A percentile compares a stretch with the other conserved stretches of the same genome.
These are phyloP conservation scores for Hypomyces perniciosus DNA, from an alignment of 2,329 filamentous ascomycete genomes.

Conservation along the genomic window DNA sequence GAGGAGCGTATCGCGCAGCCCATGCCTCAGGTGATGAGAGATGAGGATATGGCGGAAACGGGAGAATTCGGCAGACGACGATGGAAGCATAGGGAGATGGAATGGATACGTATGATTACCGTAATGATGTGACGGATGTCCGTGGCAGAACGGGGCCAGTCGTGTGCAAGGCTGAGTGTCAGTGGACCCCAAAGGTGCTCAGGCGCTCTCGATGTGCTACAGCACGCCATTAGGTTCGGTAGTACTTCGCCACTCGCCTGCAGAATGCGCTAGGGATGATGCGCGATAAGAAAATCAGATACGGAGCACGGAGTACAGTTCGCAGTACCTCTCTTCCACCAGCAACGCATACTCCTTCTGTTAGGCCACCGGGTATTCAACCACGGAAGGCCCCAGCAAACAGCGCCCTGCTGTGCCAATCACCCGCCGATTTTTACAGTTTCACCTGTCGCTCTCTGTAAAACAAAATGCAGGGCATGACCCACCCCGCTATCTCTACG, in stretches of 20 bases:
- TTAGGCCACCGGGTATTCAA: not conserved
- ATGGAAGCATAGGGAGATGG: not conserved
- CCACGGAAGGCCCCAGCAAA: not conserved
- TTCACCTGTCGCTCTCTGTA: not conserved
- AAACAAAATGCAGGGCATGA: constrained; percentile 10
- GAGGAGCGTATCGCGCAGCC: not conserved
- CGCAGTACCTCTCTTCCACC: too few relatives aligned
- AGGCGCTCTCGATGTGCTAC: too few relatives aligned
- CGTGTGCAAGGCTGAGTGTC: too few relatives aligned
- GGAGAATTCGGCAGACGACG: not conserved
- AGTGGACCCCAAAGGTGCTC: too few relatives aligned
- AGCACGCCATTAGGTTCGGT: too few relatives aligned
- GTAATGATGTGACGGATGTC: too few relatives aligned
- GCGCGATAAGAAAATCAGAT: too few relatives aligned
- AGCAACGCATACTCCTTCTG: not conserved
- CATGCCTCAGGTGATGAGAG: constrained; percentile 7
- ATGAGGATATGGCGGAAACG: not conserved
- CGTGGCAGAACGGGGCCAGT: too few relatives aligned
- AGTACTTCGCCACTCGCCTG: too few relatives aligned
- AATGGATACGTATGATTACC: too few relatives aligned
- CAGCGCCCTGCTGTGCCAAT: not conserved
- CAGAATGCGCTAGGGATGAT: too few relatives aligned
- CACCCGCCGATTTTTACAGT: not conserved
- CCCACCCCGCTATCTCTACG: constrained; percentile 11
- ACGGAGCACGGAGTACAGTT: too few relatives aligned